phyloP scores from a whole-genome alignment of 768 basidiomycete genomes.

The Gautieria morchelliformis region DNA sequence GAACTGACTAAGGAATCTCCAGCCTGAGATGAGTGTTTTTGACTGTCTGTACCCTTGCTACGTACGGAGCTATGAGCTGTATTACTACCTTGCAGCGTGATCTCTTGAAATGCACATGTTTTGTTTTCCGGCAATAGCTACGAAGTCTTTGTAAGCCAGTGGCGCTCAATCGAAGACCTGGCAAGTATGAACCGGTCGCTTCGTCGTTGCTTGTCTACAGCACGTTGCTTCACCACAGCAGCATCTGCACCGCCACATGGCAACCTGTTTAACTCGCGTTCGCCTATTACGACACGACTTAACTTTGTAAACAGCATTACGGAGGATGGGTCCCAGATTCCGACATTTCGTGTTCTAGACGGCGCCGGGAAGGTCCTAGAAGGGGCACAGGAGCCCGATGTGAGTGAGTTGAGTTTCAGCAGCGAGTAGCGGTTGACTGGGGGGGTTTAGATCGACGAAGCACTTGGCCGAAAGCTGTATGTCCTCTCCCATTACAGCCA shows the following conservation, averaged over 20 bases:
- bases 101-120: too few relatives aligned
- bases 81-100: too few relatives aligned
- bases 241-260: conserved; percentile 16
- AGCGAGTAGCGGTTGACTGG: neutral
- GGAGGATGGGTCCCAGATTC: conserved; percentile 52
- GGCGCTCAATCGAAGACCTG: too few relatives aligned
- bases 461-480: conserved; percentile 54
- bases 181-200: neutral
- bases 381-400: conserved; percentile 70
- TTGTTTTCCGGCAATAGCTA: too few relatives aligned
- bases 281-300: conserved; percentile 59
- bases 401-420: conserved; percentile 17
- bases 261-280: conserved; percentile 34
- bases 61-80: too few relatives aligned
- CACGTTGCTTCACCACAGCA: neutral
- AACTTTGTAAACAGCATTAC: conserved; percentile 76
- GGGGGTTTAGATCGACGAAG: conserved; percentile 54
- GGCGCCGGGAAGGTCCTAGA: conserved; percentile 65
- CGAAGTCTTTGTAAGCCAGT: too few relatives aligned
- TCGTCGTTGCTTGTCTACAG: neutral
- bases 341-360: conserved; percentile 81
- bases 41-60: too few relatives aligned
- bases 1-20: too few relatives aligned
- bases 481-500: neutral
- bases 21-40: too few relatives aligned